Evolutionary conservation across 129 eudicot genomes (phyloP).

Genomic region (Apium graveolens): DNA sequence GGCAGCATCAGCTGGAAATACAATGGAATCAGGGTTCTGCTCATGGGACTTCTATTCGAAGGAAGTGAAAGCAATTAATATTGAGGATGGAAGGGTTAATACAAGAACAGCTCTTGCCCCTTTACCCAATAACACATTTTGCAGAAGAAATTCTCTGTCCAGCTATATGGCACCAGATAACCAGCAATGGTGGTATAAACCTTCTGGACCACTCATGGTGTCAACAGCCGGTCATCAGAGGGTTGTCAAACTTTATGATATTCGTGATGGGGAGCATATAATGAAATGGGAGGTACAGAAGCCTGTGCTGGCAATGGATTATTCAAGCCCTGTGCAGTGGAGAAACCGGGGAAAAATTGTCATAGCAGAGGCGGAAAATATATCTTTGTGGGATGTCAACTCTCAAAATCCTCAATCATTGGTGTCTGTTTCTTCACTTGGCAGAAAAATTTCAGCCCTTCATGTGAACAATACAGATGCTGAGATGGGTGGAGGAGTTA

Average conservation of each 20-base stretch:
- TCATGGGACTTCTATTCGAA: conserved; percentile 86
- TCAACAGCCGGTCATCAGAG: conserved; percentile 69
- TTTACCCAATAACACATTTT: conserved; percentile 44
- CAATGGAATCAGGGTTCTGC: conserved; percentile 71
- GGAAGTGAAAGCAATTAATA: conserved; percentile 49
- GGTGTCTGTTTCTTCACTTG: conserved; percentile 36
- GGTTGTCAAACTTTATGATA: conserved; percentile 52
- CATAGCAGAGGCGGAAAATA: conserved; percentile 46
- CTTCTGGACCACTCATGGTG: conserved; percentile 73
- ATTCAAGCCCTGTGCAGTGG: conserved; percentile 88
- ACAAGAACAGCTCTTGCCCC: conserved; percentile 66
- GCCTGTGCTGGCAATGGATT: conserved; percentile 59
- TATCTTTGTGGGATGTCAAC: conserved; percentile 79
- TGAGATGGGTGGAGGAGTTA: conserved; percentile 86
- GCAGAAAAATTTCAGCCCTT: conserved; percentile 61
- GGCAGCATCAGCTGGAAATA: conserved; percentile 93
- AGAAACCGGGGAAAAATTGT: conserved; percentile 77
- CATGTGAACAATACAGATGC: conserved; percentile 88
- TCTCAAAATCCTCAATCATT: conserved; percentile 54
- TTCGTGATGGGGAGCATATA: conserved; percentile 83
- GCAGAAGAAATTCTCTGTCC: conserved; percentile 44
- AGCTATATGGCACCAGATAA: conserved; percentile 34
- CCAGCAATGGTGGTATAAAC: conserved; percentile 84
- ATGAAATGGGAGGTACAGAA: conserved; percentile 80
- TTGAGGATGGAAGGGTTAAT: conserved; percentile 35